A percentile compares a stretch with the other conserved stretches of the same genome.
These are phyloP conservation scores for Dictyostelium brefeldianum DNA, from an alignment of 78 protist genomes.

Conservation along the genomic window DNA sequence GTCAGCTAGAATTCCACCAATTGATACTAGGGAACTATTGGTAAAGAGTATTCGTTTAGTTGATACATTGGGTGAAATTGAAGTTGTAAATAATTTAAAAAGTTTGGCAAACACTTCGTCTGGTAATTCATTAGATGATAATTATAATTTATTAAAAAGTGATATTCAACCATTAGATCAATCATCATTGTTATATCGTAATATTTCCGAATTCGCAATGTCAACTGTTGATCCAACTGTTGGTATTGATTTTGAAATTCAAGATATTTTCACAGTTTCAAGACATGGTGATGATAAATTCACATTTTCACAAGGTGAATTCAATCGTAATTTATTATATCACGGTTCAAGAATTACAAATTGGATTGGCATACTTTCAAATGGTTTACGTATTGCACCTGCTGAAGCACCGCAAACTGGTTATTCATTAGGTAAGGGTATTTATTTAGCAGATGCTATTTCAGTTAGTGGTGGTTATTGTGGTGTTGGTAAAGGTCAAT, in stretches of 20 bases:
- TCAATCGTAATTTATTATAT: conserved; percentile 86
- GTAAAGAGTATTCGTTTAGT: conserved; percentile 75
- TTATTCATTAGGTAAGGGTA: conserved; percentile 96
- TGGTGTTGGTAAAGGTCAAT: conserved; percentile 14
- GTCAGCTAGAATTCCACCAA: conserved; percentile 5
- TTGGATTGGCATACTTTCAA: conserved; percentile 89
- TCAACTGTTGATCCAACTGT: conserved; percentile 24
- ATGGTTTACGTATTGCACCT: conserved; percentile 94
- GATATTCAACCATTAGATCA: neutral
- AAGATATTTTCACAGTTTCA: conserved; percentile 13
- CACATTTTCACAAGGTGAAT: conserved; percentile 24
- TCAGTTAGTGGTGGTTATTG: conserved; percentile 35
- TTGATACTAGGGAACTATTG: conserved; percentile 48
- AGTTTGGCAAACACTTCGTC: neutral
- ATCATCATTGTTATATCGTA: neutral
- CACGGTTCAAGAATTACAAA: conserved; percentile 94
- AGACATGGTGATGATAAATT: conserved; percentile 39
- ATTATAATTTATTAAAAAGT: neutral
- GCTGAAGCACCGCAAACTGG: conserved; percentile 96
- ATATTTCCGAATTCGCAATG: conserved; percentile 4
- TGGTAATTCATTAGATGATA: conserved; percentile 61
- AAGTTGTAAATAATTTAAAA: conserved; percentile 81
- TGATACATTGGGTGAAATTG: conserved; percentile 83
- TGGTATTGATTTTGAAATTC: neutral
- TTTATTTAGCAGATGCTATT: conserved; percentile 92